These are phyloP conservation scores for Emmonsiellopsis sp. DNA, from an alignment of 2,329 filamentous ascomycete genomes.

Conservation along the genomic window DNA sequence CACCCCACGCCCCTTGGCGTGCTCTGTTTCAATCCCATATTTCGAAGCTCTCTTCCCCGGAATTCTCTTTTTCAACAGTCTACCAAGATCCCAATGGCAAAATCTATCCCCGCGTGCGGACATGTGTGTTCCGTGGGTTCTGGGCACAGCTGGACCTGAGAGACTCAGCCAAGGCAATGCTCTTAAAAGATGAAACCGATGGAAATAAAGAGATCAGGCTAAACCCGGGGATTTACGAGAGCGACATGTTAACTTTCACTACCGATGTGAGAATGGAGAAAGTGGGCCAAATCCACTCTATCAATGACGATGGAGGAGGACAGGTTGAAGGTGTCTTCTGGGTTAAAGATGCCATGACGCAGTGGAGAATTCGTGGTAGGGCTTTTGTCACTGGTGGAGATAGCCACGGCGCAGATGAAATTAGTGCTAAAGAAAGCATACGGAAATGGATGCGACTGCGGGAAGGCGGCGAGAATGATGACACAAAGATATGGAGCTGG, in stretches of 20 bases:
- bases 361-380: slow-evolving; percentile 75
- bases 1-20: neutral
- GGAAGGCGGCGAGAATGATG: slow-evolving; percentile 18
- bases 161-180: slow-evolving; percentile 61
- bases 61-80: slow-evolving; percentile 11
- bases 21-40: slow-evolving; percentile 1
- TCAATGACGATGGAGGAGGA: slow-evolving; percentile 50
- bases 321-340: slow-evolving; percentile 79
- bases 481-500: slow-evolving; percentile 60
- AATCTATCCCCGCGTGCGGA: slow-evolving; percentile 52
- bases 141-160: slow-evolving; percentile 58
- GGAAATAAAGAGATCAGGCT: slow-evolving; percentile 8
- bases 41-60: neutral
- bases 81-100: slow-evolving; percentile 5
- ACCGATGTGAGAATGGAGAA: slow-evolving; percentile 87
- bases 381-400: slow-evolving; percentile 70
- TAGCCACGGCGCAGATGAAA: slow-evolving; percentile 42
- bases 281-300: slow-evolving; percentile 57
- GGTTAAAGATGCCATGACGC: slow-evolving; percentile 58
- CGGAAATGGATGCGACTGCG: slow-evolving; percentile 44
- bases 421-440: slow-evolving; percentile 45
- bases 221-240: slow-evolving; percentile 64
- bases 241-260: slow-evolving; percentile 72
- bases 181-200: slow-evolving; percentile 36
- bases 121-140: slow-evolving; percentile 77